A percentile compares a stretch with the other conserved stretches of the same genome.
Conservation (phyloP, 2,329 filamentous ascomycete species). For the Claviceps maximensis region DNA sequence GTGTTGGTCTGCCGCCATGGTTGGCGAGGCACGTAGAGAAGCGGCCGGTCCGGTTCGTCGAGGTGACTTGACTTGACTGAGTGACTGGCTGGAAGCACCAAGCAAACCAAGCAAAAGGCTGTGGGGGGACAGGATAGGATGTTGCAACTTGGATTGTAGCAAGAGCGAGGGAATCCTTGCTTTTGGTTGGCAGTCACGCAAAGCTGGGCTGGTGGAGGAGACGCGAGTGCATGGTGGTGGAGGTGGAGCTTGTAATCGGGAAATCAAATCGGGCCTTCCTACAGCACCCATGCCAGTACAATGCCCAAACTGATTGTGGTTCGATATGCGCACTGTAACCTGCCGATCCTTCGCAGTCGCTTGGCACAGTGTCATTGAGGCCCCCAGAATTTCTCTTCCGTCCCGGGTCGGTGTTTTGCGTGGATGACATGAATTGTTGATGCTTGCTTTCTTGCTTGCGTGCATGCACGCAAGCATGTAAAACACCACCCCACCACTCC, state of each 20-base stretch:
- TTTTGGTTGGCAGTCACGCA: neutral
- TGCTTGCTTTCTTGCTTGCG: neutral
- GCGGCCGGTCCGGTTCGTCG: neutral
- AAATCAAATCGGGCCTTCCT: neutral
- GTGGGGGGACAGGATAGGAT: neutral
- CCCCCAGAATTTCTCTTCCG: neutral
- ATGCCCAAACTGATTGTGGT: neutral
- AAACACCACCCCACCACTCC: constrained; percentile 5
- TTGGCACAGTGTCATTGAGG: constrained; percentile 2
- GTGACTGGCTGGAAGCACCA: too few relatives aligned
- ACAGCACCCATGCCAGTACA: too few relatives aligned
- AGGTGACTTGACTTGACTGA: too few relatives aligned
- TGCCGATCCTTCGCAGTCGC: rapidly evolving
- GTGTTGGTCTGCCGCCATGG: constrained; percentile 23
- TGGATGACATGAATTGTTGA: constrained; percentile 1
- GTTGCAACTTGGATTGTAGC: too few relatives aligned
- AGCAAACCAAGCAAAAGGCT: too few relatives aligned
- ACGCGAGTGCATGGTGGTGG: neutral
- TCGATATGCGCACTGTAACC: neutral
- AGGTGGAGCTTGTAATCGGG: neutral
- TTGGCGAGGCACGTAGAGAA: neutral
- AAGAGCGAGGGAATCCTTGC: neutral
- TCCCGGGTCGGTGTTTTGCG: neutral
- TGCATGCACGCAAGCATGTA: neutral
- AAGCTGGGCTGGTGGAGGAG: too few relatives aligned